Evolutionary conservation across 2,329 filamentous ascomycete genomes (phyloP).

Genomic region (Aspergillus luchuensis): DNA sequence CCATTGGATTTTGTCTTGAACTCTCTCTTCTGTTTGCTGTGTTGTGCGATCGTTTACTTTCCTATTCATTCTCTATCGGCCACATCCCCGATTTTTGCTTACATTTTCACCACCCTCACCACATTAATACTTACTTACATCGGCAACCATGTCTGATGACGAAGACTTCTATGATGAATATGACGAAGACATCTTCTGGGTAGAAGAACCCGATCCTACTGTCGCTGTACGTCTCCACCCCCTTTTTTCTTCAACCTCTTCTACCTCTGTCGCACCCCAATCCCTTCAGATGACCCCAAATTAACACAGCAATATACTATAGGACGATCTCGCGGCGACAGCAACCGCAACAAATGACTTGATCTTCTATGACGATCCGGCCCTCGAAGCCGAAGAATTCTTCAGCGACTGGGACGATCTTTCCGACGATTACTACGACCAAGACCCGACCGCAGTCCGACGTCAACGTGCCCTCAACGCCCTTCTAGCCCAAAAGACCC

Average conservation of each 20-base stretch:
- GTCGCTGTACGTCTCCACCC: slow-evolving; percentile 33
- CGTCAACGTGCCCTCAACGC: slow-evolving; percentile 22
- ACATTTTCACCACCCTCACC: background rate
- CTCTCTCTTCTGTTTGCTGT: background rate
- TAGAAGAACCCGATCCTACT: slow-evolving; percentile 40
- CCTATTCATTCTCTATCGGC: slow-evolving; percentile 1
- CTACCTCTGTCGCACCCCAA: background rate
- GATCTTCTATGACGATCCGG: slow-evolving; percentile 42
- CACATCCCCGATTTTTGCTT: background rate
- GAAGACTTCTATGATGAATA: slow-evolving; percentile 42
- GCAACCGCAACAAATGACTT: slow-evolving; percentile 44
- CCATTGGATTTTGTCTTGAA: background rate
- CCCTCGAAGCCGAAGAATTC: slow-evolving; percentile 42
- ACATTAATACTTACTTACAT: background rate
- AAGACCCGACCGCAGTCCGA: slow-evolving; percentile 40
- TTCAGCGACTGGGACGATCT: slow-evolving; percentile 51
- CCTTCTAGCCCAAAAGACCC: background rate
- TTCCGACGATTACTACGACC: slow-evolving; percentile 49
- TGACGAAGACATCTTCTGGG: slow-evolving; percentile 38
- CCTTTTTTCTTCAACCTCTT: background rate
- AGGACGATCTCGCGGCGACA: slow-evolving; percentile 49
- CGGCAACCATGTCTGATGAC: slow-evolving; percentile 41
- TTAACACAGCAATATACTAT: slow-evolving; percentile 8
- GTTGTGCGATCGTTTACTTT: background rate
- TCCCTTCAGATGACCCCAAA: background rate